A percentile compares a stretch with the other conserved stretches of the same genome.
Conservation (phyloP, 1,139 yeast species). For the Yamadazyma taylorii region DNA sequence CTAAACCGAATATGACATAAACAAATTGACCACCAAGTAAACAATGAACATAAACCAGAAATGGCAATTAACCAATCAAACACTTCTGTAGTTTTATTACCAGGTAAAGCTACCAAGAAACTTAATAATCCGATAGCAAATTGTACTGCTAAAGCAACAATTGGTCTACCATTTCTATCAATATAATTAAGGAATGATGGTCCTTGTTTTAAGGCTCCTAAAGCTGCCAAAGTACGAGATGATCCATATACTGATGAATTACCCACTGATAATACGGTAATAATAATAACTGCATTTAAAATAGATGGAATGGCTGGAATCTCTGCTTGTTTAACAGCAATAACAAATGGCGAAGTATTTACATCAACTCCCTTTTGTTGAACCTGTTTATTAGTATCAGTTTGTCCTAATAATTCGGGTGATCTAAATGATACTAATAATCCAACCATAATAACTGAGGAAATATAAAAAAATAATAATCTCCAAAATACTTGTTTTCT, state of each 20-base stretch:
- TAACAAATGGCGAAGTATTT: slow-evolving; percentile 42
- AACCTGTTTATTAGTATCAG: slow-evolving; percentile 15
- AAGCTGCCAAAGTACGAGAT: slow-evolving; percentile 34
- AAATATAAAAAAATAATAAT: slow-evolving; percentile 30
- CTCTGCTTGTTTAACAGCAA: slow-evolving; percentile 34
- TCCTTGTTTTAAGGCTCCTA: slow-evolving; percentile 36
- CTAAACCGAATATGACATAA: slow-evolving; percentile 33
- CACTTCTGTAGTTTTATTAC: slow-evolving; percentile 23
- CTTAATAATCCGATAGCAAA: slow-evolving; percentile 37
- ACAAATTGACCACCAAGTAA: slow-evolving; percentile 40
- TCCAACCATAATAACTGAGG: slow-evolving; percentile 31
- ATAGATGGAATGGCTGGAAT: slow-evolving; percentile 35
- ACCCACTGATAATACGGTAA: slow-evolving; percentile 35
- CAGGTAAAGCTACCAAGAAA: slow-evolving; percentile 34
- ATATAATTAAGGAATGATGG: slow-evolving; percentile 31
- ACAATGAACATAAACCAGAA: slow-evolving; percentile 41
- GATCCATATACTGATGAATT: slow-evolving; percentile 39
- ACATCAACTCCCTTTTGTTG: slow-evolving; percentile 29
- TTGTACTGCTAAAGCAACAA: slow-evolving; percentile 42
- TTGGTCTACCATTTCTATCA: slow-evolving; percentile 36
- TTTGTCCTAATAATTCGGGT: slow-evolving; percentile 19
- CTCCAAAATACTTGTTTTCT: slow-evolving; percentile 38
- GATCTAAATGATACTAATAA: slow-evolving; percentile 31
- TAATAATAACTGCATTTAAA: slow-evolving; percentile 32
- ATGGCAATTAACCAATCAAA: slow-evolving; percentile 44